A percentile compares a stretch with the other conserved stretches of the same genome.
phyloP scores from a whole-genome alignment of 345 rosid species.

The Populus alba region DNA sequence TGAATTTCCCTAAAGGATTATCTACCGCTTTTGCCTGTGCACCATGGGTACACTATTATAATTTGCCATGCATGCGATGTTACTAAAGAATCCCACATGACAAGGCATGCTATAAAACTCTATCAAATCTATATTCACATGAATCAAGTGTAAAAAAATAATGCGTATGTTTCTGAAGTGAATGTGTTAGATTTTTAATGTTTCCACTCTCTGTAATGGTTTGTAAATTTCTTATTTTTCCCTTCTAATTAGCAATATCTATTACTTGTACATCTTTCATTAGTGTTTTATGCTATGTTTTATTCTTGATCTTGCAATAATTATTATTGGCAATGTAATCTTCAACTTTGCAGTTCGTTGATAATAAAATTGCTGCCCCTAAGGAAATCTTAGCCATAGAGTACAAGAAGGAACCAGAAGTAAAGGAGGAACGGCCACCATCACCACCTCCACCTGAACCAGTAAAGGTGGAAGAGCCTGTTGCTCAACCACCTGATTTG shows the following conservation, averaged over 20 bases:
- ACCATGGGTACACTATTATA: neutral
- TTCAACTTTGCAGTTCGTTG: constrained; percentile 26
- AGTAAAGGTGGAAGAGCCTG: constrained; percentile 56
- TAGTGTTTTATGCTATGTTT: neutral
- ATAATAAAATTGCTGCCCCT: constrained; percentile 56
- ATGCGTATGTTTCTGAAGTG: neutral
- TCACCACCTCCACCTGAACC: constrained; percentile 63
- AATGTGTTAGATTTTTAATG: neutral
- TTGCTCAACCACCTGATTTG: constrained; percentile 70
- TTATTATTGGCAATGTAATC: neutral
- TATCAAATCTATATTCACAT: neutral
- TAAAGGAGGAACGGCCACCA: constrained; percentile 46
- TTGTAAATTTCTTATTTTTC: neutral
- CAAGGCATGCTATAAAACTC: neutral
- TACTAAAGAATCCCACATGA: neutral
- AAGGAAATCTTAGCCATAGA: constrained; percentile 82
- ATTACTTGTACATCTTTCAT: neutral
- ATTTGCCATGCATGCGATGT: neutral
- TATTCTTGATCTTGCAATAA: neutral
- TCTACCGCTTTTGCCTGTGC: neutral
- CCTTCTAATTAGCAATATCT: neutral
- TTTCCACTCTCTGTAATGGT: neutral
- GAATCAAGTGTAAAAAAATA: neutral
- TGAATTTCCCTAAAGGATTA: neutral
- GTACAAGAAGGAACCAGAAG: constrained; percentile 50